Conservation (phyloP, 2,329 filamentous ascomycete genomes). For the Diaporthe sp. region DNA sequence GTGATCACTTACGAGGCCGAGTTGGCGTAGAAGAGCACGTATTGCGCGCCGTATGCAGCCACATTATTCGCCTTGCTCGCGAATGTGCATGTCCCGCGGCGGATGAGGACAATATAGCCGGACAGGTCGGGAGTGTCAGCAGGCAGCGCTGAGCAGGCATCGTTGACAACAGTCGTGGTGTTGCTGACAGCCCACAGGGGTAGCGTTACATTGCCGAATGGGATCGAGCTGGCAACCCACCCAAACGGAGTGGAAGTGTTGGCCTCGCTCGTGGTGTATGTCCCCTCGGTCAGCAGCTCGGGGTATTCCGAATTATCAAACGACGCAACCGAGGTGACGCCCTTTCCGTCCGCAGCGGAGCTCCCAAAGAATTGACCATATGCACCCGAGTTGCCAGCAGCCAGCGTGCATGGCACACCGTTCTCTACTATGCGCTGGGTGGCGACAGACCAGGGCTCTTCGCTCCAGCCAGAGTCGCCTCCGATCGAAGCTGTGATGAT, state of each 20-base stretch:
- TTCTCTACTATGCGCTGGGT: constrained; percentile 43
- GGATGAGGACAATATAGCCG: constrained; percentile 52
- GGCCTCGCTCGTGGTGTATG: constrained; percentile 33
- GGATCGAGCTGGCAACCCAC: constrained; percentile 35
- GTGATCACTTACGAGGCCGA: constrained; percentile 14
- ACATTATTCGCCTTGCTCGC: constrained; percentile 51
- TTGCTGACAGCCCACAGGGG: constrained; percentile 44
- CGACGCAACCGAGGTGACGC: constrained; percentile 40
- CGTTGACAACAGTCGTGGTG: constrained; percentile 40
- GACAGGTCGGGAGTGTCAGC: constrained; percentile 53
- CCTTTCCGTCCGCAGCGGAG: constrained; percentile 40
- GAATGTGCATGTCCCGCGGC: constrained; percentile 43
- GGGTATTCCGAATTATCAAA: constrained; percentile 40
- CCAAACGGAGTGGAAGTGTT: constrained; percentile 27
- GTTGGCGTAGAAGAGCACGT: constrained; percentile 35
- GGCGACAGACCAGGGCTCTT: constrained; percentile 40
- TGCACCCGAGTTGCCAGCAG: constrained; percentile 42
- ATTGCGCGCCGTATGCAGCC: constrained; percentile 50
- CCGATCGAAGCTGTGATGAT: constrained; percentile 46
- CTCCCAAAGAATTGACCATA: constrained; percentile 39
- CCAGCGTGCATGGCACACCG: constrained; percentile 43
- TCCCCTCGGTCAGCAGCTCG: constrained; percentile 34
- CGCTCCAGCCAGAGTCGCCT: constrained; percentile 41
- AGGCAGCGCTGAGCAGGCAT: constrained; percentile 53
- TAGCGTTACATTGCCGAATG: constrained; percentile 34